phyloP scores from a whole-genome alignment of 306 rosid species.

The Cucurbita argyrosperma region DNA sequence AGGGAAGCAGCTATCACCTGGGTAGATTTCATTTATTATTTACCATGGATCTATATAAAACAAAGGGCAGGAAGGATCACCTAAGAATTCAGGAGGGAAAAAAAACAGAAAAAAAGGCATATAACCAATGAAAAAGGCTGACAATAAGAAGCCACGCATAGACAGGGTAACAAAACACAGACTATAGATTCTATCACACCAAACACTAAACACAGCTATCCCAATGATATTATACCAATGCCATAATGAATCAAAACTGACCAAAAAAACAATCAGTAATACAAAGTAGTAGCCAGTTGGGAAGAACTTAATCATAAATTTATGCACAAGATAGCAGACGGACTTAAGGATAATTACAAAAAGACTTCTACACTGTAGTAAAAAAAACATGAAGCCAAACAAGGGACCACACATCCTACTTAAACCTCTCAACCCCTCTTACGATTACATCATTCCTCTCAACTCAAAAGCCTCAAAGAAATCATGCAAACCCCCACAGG shows the following conservation, averaged over 20 bases:
- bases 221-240: not conserved
- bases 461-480: not conserved
- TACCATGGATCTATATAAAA: slow-evolving; percentile 11
- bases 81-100: not conserved
- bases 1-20: slow-evolving; percentile 60
- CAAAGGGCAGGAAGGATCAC: not conserved
- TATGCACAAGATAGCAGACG: not conserved
- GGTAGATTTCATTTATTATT: slow-evolving; percentile 7
- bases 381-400: not conserved
- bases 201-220: not conserved
- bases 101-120: too few relatives aligned
- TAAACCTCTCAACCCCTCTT: not conserved
- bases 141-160: not conserved
- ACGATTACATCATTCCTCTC: not conserved
- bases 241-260: not conserved
- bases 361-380: not conserved
- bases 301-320: not conserved
- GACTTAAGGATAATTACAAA: not conserved
- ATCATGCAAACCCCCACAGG: not conserved
- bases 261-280: not conserved
- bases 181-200: not conserved
- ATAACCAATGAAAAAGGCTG: not conserved
- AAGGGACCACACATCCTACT: not conserved
- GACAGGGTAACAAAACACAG: not conserved
- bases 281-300: not conserved